Percentiles rank a stretch among this genome's conserved stretches.
Conservation (phyloP, 805 yeast species). For the Komagataella phaffii region DNA sequence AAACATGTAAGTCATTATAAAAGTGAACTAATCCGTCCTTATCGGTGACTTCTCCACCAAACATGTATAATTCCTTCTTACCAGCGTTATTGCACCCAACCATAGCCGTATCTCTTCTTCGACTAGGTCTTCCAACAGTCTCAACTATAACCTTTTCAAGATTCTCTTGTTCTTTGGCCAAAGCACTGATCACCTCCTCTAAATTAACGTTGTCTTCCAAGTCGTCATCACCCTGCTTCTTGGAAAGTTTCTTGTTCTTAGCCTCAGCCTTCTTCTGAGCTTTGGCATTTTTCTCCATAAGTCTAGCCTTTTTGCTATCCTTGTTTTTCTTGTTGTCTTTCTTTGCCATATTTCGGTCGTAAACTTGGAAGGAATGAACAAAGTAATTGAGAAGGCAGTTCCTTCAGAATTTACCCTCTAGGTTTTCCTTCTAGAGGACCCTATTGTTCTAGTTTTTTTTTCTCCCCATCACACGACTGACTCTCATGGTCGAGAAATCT, state of each 20-base stretch:
- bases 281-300: slow-evolving; percentile 73
- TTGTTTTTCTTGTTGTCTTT: slow-evolving; percentile 62
- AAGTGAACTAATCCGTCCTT: slow-evolving; percentile 27
- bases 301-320: slow-evolving; percentile 82
- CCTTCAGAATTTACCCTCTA: neutral
- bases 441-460: neutral
- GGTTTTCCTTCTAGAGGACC: neutral
- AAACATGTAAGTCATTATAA: slow-evolving; percentile 69
- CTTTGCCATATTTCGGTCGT: slow-evolving; percentile 57
- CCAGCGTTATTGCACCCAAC: slow-evolving; percentile 66
- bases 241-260: slow-evolving; percentile 63
- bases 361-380: neutral
- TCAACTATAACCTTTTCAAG: slow-evolving; percentile 62
- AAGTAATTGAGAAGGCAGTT: neutral
- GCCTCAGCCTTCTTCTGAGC: slow-evolving; percentile 57
- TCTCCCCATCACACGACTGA: neutral
- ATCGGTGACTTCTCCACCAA: slow-evolving; percentile 76
- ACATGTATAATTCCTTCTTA: slow-evolving; percentile 63
- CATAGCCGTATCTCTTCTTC: slow-evolving; percentile 62
- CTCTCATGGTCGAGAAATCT: neutral
- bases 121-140: slow-evolving; percentile 44
- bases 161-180: slow-evolving; percentile 67
- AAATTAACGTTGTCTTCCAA: slow-evolving; percentile 76
- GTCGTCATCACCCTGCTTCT: slow-evolving; percentile 67
- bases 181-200: slow-evolving; percentile 68